Evolutionary conservation across 495 filamentous ascomycete species (phyloP).

Genomic region (Penicillium flavigenum): DNA sequence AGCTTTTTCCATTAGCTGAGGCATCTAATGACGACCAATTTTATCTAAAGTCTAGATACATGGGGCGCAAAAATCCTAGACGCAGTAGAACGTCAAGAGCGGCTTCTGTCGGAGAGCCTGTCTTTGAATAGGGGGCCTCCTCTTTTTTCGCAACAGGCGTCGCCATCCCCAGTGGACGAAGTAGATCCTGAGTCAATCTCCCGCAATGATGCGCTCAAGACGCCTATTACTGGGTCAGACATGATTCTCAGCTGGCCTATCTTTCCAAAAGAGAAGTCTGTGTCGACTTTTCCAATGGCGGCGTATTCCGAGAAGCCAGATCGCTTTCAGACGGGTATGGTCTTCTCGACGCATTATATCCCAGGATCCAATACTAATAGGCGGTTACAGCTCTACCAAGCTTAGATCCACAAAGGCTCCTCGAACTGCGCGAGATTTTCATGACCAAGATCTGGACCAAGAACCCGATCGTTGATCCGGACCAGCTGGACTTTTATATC

Average conservation of each 20-base stretch:
- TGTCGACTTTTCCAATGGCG: constrained; percentile 27
- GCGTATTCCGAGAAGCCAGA: constrained; percentile 32
- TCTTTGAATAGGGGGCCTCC: constrained; percentile 7
- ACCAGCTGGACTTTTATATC: constrained; percentile 29
- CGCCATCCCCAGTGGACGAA: constrained; percentile 21
- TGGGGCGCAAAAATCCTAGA: constrained; percentile 31
- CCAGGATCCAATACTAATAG: constrained; percentile 6
- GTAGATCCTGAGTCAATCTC: constrained; percentile 31
- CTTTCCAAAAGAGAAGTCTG: constrained; percentile 29
- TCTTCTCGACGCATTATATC: not conserved
- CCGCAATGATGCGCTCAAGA: constrained; percentile 32
- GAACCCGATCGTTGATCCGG: constrained; percentile 31
- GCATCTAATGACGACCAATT: constrained; percentile 18
- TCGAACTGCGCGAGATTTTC: constrained; percentile 30
- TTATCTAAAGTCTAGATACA: constrained; percentile 24
- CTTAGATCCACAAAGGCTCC: constrained; percentile 26
- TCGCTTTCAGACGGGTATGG: constrained; percentile 26
- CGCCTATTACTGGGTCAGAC: constrained; percentile 33
- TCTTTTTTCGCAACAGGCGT: constrained; percentile 13
- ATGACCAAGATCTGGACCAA: constrained; percentile 33
- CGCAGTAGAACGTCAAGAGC: constrained; percentile 32
- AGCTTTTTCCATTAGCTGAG: constrained; percentile 13
- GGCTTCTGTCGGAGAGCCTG: constrained; percentile 25
- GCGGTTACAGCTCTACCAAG: constrained; percentile 18
- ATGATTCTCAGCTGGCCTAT: constrained; percentile 37